A percentile compares a stretch with the other conserved stretches of the same genome.
Evolutionary conservation across 345 rosid species (phyloP).

Genomic region (Leavenworthia alabamica): DNA sequence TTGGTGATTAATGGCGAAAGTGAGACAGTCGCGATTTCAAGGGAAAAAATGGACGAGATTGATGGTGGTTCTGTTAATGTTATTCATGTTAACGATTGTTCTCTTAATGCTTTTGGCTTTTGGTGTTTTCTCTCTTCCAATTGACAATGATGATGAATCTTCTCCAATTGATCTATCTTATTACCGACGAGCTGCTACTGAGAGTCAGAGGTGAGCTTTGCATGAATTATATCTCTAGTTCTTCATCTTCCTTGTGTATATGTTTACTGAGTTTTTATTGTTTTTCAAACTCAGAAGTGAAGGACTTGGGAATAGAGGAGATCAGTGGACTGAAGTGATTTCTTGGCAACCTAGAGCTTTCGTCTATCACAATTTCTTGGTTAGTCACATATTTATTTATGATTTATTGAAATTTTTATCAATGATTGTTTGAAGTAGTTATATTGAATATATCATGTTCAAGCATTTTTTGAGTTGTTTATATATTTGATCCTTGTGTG

Average conservation of each 20-base stretch:
- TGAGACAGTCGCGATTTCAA: conserved; percentile 55
- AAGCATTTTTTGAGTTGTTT: too few species aligned
- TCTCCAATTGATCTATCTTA: conserved; percentile 44
- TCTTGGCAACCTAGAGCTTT: conserved; percentile 94
- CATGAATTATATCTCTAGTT: background rate
- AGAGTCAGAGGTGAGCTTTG: conserved; percentile 54
- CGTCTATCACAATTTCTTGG: conserved; percentile 82
- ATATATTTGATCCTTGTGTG: background rate
- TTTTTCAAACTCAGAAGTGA: conserved; percentile 31
- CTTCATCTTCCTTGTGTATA: background rate
- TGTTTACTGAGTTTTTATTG: background rate
- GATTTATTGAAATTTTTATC: background rate
- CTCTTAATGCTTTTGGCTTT: conserved; percentile 63
- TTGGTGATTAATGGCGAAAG: conserved; percentile 46
- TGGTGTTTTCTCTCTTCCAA: conserved; percentile 64
- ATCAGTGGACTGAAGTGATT: conserved; percentile 82
- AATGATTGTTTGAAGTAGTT: background rate
- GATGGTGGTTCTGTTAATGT: conserved; percentile 48
- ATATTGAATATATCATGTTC: too few species aligned
- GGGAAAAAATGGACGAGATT: conserved; percentile 55
- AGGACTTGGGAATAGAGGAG: conserved; percentile 55
- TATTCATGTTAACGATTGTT: conserved; percentile 57
- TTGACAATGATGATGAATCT: conserved; percentile 44
- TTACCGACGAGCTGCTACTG: conserved; percentile 48
- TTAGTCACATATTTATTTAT: conserved; percentile 21